Percentiles rank a stretch among this genome's conserved stretches.
Conservation (phyloP, 306 rosid species). For the Cucurbita ficifolia region DNA sequence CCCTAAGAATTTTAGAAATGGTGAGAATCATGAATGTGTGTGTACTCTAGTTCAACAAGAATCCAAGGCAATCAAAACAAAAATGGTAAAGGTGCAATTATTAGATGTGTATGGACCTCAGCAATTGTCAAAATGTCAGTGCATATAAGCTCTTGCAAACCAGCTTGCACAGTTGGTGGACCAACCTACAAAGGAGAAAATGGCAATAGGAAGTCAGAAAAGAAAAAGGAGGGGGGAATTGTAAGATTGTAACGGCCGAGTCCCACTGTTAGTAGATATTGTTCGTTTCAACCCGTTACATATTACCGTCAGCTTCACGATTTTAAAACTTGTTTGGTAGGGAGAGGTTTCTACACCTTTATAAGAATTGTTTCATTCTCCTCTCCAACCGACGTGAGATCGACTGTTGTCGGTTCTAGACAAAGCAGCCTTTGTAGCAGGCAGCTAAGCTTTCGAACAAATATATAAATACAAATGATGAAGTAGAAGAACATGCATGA, state of each 20-base stretch:
- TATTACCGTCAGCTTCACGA: no score
- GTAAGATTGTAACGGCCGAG: not conserved
- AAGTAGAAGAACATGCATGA: constrained; percentile 5
- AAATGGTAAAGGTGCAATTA: not conserved
- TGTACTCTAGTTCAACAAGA: constrained; percentile 6
- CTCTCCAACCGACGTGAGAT: no score
- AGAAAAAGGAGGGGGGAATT: not conserved
- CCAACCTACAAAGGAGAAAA: constrained; percentile 66
- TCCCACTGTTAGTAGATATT: no score
- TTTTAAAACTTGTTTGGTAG: no score
- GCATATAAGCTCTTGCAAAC: constrained; percentile 69
- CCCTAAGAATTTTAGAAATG: constrained; percentile 32
- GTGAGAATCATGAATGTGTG: constrained; percentile 11
- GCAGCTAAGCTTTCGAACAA: constrained; percentile 77
- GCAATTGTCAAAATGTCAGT: constrained; percentile 43
- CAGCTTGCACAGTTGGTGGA: constrained; percentile 93
- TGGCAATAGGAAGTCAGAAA: not conserved
- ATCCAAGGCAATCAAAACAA: not conserved
- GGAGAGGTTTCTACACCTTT: no score
- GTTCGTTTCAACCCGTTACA: no score
- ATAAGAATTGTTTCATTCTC: no score
- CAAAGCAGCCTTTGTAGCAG: constrained; percentile 93
- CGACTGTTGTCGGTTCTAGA: no score
- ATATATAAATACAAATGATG: constrained; percentile 11
- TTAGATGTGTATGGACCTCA: constrained; percentile 32